These are phyloP conservation scores for Rossbeevera mucosa DNA, from an alignment of 768 basidiomycete genomes.

Conservation along the genomic window DNA sequence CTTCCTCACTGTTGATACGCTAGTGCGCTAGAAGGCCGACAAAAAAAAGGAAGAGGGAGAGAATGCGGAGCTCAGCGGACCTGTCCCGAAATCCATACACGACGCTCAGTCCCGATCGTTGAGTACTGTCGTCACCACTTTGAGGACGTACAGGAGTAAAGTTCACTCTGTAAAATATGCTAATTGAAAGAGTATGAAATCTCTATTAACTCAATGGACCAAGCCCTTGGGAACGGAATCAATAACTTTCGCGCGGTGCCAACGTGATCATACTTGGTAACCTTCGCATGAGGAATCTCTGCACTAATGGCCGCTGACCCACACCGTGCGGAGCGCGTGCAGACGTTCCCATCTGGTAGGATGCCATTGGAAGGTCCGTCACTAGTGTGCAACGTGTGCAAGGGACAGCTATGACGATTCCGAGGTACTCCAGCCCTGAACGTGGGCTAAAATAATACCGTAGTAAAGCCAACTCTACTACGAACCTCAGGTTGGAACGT, in stretches of 20 bases:
- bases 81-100: background rate
- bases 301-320: background rate
- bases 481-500: background rate
- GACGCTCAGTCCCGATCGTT: background rate
- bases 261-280: background rate
- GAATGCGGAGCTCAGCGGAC: background rate
- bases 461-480: background rate
- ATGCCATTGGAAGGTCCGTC: background rate
- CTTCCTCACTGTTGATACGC: too few relatives aligned
- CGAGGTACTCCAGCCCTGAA: background rate
- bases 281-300: background rate
- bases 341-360: background rate
- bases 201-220: background rate
- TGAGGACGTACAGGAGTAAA: too few relatives aligned
- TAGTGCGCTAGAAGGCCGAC: background rate
- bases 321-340: background rate
- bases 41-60: background rate
- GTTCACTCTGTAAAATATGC: slow-evolving; percentile 1
- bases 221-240: background rate
- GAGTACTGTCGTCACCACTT: background rate
- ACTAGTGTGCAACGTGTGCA: background rate
- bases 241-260: background rate
- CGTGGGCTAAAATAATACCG: background rate
- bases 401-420: background rate
- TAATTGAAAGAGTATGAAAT: background rate